Evolutionary conservation across 305 asterid species (phyloP), one percentile per base, ranked within the genome.

Genomic region (Euphrasia arctica): DNA sequence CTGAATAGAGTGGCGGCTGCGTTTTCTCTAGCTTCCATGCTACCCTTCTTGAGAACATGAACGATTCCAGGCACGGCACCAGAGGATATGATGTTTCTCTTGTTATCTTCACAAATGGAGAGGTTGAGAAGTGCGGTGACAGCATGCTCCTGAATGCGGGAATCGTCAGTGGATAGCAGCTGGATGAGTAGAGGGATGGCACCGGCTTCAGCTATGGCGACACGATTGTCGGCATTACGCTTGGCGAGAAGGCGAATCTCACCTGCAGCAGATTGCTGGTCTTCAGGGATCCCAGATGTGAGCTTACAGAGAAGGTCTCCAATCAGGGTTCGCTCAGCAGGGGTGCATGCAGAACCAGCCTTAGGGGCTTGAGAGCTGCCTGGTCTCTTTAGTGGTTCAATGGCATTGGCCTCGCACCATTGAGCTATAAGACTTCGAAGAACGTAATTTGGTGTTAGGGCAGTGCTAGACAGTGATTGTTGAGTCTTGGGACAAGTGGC

Each of bases 61-160:
- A 51, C 57, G 3, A 51, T 51, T 5, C 27, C 15, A 18, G 57
- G 57, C 4, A 51, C 28, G 8, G 57, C 57, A 7, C 18, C 18
- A 7, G 57, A 5, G 28, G 18, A 18, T 18, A 51, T 51, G 57
- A 51, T 51, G 9, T 6, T 7, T 51, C 57, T 29, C 57, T 51
- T 51, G 57, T 51, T 51, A 18, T 51, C 18, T 51, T 51, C 28
- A 18, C 18, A 51, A 51, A 51, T 51, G 27, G 57, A 51, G 57
- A 51, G 27, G 28, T 51, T 51, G 10, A 51, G 57, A 51, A 51
- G 54, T 14, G 28, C 25, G 4, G 57, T 51, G 28, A 51, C 57
- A 9, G 57, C 57, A 15, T 51, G 15, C 10, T 51, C 57, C 18
- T 51, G 57, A 51, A 51, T 51, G 4, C 28, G 57, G 29, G 11